phyloP scores from a whole-genome alignment of 1,139 yeast species.

The Meyerozyma athensensis region DNA sequence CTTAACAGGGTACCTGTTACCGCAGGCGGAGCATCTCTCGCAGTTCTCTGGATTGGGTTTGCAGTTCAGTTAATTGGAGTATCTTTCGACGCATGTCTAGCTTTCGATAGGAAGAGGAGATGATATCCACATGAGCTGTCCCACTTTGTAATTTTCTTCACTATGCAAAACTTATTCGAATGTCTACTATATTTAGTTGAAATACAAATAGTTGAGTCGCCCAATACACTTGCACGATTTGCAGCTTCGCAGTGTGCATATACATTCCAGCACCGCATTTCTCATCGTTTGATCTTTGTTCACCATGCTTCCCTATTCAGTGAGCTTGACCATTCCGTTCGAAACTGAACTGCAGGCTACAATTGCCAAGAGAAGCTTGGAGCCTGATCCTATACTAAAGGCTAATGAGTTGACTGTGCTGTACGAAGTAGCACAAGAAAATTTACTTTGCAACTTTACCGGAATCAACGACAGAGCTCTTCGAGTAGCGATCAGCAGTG shows the following conservation, averaged over 20 bases:
- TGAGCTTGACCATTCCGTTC: conserved; percentile 53
- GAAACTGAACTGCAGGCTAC: conserved; percentile 52
- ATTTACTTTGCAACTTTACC: conserved; percentile 40
- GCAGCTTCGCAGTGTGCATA: not conserved
- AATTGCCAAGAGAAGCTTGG: conserved; percentile 55
- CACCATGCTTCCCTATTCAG: conserved; percentile 1
- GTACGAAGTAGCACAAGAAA: conserved; percentile 26
- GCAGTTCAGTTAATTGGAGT: not conserved
- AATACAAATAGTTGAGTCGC: not conserved
- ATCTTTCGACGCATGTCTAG: not conserved
- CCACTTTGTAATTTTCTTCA: not conserved
- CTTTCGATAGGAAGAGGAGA: not conserved
- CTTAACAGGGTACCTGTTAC: not conserved
- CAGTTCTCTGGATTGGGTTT: not conserved
- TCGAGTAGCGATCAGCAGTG: conserved; percentile 66
- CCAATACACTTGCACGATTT: not conserved
- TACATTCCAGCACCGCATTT: not conserved
- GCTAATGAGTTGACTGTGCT: conserved; percentile 52
- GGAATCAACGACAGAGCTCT: conserved; percentile 62
- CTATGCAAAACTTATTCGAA: too few relatives aligned
- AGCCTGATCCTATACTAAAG: conserved; percentile 77
- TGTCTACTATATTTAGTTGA: not conserved
- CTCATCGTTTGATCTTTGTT: not conserved
- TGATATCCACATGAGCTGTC: not conserved
- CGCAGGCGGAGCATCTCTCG: not conserved